Base-by-base conservation (phyloP, 257 asterid genomes). In the Jacaranda mimosifolia region DNA sequence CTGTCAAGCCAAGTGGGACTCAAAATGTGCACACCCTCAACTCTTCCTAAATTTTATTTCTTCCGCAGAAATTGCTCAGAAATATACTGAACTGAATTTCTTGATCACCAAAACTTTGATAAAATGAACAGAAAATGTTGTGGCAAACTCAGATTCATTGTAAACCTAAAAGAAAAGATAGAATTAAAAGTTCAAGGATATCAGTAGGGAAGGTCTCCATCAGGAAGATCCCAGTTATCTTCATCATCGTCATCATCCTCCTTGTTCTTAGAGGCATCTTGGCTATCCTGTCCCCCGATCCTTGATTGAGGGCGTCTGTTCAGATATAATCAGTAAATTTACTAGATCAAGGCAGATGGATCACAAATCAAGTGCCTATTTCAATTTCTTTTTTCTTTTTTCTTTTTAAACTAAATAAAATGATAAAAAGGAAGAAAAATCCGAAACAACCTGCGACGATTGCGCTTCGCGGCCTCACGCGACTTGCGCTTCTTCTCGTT, bases 391-490 rank as follows among this genome's bases (percentile, higher is more conserved):
- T 26, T 26, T 26, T 0, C 2, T 26, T 26, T 26, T 26, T 26
- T 26, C n/a, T n/a, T n/a, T n/a, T n/a, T n/a, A n/a, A n/a, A 26
- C 32, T 26, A 26, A 26, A 26, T 26, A 26, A 26, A 26, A 26
- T 26, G 32, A 26, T 26, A 26, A 10, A 19, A 63, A 14, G 63
- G 35, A 14, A 3, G 49, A 8, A 49, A 26, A 3, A 49, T 85
- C 1, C 13, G 0, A 6, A 21, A 3, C 3, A 51, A 90, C 98
- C 98, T 91, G 81, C 94, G 89, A 19, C 97, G 97, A 74, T 93
- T 93, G 77, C 99, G 97, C 81, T 79, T 83, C 5, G 97, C 97
- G 42, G 99, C 97, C 17, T 95, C 99, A 9, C 98, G 98, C 0
- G 91, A 0, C 81, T 74, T 91, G 73, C 98, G 90, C 81, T 95